Evolutionary conservation across 768 basidiomycete species (phyloP).

Genomic region (Candolleomyces aberdarensis): DNA sequence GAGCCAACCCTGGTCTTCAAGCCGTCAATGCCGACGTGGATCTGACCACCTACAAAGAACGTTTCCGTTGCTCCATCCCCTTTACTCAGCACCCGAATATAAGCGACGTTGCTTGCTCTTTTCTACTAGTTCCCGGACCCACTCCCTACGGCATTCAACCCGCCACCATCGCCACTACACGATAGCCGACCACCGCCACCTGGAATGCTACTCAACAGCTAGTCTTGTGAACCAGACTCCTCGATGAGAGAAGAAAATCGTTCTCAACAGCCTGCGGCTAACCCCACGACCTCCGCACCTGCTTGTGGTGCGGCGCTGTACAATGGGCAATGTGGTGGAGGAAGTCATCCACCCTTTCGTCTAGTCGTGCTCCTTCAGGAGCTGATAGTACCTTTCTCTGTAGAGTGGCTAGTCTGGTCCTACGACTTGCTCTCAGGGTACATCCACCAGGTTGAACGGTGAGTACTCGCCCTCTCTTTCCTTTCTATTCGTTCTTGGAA

Average conservation of each 20-base stretch:
- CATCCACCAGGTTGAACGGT: constrained; percentile 1
- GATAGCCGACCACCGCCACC: constrained; percentile 33
- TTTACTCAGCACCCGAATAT: too few relatives aligned
- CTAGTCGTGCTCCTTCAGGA: not conserved
- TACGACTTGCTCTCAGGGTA: constrained; percentile 33
- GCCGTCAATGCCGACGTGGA: too few relatives aligned
- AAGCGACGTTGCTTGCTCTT: too few relatives aligned
- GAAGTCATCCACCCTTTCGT: not conserved
- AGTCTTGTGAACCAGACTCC: too few relatives aligned
- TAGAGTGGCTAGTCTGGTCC: constrained; percentile 40
- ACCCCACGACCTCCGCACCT: too few relatives aligned
- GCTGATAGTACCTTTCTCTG: not conserved
- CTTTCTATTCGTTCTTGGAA: too few relatives aligned
- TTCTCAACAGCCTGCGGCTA: too few relatives aligned
- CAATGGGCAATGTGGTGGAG: constrained; percentile 55
- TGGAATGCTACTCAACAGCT: constrained; percentile 50
- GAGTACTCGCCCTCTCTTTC: not conserved
- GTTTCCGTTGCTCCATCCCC: too few relatives aligned
- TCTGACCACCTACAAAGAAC: constrained; percentile 20
- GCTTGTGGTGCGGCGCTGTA: too few relatives aligned
- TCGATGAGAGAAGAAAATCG: too few relatives aligned
- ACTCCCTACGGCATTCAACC: constrained; percentile 35
- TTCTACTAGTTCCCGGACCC: constrained; percentile 16
- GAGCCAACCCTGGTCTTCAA: too few relatives aligned
- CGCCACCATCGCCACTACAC: constrained; percentile 4